A percentile compares a stretch with the other conserved stretches of the same genome.
Evolutionary conservation across 2,329 filamentous ascomycete genomes (phyloP).

Genomic region (Beauveria asiatica): DNA sequence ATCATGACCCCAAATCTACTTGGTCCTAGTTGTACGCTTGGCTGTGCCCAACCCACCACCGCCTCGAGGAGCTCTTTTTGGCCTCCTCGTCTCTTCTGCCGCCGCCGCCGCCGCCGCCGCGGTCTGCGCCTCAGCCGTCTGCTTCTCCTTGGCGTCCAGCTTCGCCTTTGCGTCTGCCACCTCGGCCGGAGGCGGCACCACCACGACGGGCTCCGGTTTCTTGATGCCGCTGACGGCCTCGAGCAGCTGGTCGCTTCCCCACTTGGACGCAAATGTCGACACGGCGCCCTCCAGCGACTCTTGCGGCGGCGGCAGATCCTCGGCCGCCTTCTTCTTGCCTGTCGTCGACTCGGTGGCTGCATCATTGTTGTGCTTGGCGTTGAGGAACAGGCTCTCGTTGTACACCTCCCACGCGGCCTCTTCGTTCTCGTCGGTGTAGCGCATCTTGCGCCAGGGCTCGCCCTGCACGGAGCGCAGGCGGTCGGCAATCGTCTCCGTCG

Average conservation of each 20-base stretch:
- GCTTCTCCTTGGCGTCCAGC: conserved; percentile 19
- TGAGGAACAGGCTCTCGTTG: conserved; percentile 55
- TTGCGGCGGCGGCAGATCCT: conserved; percentile 9
- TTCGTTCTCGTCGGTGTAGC: conserved; percentile 75
- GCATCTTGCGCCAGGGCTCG: conserved; percentile 72
- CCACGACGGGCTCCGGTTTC: conserved; percentile 22
- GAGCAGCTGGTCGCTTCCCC: conserved; percentile 36
- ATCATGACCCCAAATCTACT: conserved; percentile 6
- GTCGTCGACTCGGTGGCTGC: background rate
- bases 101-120: conserved; percentile 12
- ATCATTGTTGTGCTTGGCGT: conserved; percentile 1
- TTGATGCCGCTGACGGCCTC: conserved; percentile 38
- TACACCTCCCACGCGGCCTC: conserved; percentile 69
- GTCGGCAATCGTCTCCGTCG: conserved; percentile 64
- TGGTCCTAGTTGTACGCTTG: conserved; percentile 1
- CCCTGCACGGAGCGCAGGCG: conserved; percentile 70
- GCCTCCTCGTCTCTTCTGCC: conserved; percentile 21
- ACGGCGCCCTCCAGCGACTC: conserved; percentile 28
- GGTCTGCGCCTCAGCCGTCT: conserved; percentile 13
- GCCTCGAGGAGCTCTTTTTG: conserved; percentile 17
- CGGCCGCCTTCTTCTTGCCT: conserved; percentile 12
- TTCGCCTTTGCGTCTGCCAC: conserved; percentile 16
- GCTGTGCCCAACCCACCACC: conserved; percentile 10
- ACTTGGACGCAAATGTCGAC: conserved; percentile 30
- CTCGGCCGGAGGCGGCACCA: background rate